These are phyloP conservation scores for Didymella arachidicola DNA, from an alignment of 2,329 filamentous ascomycete genomes.

Conservation along the genomic window DNA sequence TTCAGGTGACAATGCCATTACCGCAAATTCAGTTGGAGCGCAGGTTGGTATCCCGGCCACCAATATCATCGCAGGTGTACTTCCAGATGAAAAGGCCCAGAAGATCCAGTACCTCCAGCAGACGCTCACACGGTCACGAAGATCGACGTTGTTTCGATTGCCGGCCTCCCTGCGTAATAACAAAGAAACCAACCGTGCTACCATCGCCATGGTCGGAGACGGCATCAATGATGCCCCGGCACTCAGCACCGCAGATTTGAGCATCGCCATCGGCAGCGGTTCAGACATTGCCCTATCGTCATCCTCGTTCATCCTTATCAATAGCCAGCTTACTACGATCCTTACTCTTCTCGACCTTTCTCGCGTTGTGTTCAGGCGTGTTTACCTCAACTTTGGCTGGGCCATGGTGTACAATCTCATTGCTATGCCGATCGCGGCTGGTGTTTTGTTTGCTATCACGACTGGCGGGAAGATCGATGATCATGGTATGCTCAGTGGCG, in stretches of 20 bases:
- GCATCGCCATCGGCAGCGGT: constrained; percentile 81
- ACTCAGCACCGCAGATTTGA: constrained; percentile 79
- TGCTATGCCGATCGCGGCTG: constrained; percentile 81
- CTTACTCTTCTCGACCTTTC: constrained; percentile 77
- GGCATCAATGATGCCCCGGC: constrained; percentile 88
- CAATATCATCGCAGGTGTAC: constrained; percentile 85
- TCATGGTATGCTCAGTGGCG: constrained; percentile 49
- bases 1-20: constrained; percentile 88
- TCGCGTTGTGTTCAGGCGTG: constrained; percentile 74
- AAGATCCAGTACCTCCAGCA: constrained; percentile 65
- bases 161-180: constrained; percentile 20
- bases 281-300: constrained; percentile 84
- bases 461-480: constrained; percentile 57
- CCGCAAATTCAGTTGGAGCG: constrained; percentile 78
- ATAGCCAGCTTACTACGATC: constrained; percentile 72
- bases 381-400: constrained; percentile 87
- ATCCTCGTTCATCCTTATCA: constrained; percentile 81
- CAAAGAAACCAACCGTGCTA: constrained; percentile 51
- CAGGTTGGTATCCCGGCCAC: constrained; percentile 74
- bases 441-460: constrained; percentile 73
- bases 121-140: constrained; percentile 37
- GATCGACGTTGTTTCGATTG: constrained; percentile 29
- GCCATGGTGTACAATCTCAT: constrained; percentile 82
- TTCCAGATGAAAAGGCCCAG: constrained; percentile 82
- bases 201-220: constrained; percentile 85